Evolutionary conservation across 441 rosid genomes (phyloP), one percentile per base, ranked within the genome.

Genomic region (Viola pubescens): DNA sequence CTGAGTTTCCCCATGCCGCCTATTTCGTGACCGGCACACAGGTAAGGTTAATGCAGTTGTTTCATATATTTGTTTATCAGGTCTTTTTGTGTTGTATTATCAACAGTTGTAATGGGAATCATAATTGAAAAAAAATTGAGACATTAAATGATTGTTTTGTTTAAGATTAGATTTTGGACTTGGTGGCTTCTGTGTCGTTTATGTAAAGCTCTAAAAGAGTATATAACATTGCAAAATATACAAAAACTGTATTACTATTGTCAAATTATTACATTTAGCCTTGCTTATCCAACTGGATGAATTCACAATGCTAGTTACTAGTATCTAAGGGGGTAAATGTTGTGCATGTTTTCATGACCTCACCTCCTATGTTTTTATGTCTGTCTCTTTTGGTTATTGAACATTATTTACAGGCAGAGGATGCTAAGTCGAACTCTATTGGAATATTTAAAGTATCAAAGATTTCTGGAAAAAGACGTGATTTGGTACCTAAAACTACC

Each of bases 21-120:
- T 90, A 85, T 75, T 83, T 88, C 56, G 85, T 94, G 59, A 86
- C 99, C 11, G 97, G 96, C 48, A 90, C 97, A 65, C 97, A 94
- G 82, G 97, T 90, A 54, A 65, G 34, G 34, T 52, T 19, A 40
- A 40, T 39, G 5, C 12, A 9, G 4, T 49, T 48, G 5, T 40
- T 3, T 63, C 14, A 6, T 26, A 1, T 26, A 26, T 26, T 26
- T 26, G 34, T 26, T 26, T 26, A 26, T 26, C 34, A 26, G 34
- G 34, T 26, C 2, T 26, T 26, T 26, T 1, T 26, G 34, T 26
- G 34, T 26, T 26, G 34, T 26, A 26, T 26, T 26, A 26, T 26
- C 34, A 26, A 26, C 34, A 1, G 34, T 26, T 26, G 34, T 26
- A 26, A 26, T 26, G 34, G 3, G 34, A 26, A 26, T 26, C 34